Base-by-base conservation (phyloP, 805 yeast species). In the Kuraishia piskuri region DNA sequence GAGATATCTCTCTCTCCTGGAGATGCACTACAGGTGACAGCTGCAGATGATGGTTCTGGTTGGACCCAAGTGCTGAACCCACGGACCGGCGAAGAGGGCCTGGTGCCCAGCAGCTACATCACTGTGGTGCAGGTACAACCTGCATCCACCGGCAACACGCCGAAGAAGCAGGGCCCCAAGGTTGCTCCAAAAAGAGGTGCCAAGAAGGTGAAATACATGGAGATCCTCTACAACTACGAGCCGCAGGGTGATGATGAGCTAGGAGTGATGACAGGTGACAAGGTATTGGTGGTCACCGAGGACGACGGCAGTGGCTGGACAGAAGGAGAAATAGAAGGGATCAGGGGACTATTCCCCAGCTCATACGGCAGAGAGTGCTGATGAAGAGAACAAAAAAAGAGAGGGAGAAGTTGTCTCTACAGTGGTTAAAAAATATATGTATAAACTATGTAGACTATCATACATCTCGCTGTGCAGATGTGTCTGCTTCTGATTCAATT, bases 251-350 rank as follows among this genome's bases (percentile, higher is more conserved):
- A 79, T 23, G 92, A 88, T 61, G 99, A 94, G 68, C 66, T 94
- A 54, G 76, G 79, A 21, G 80, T 94, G 21, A 61, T 58, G 7
- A 84, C 78, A 0, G 97, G 96, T 2, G 97, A 92, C 57, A 75
- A 74, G 53, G 79, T 94, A 20, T 75, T 78, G 10, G 77, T 94
- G 12, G 62, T 87, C 0, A 83, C 78, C 25, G 88, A 83, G 51
- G 87, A 85, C 52, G 88, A 86, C 58, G 91, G 90, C 9, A 78
- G 78, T 45, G 99, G 99, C 0, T 94, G 99, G 99, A 91, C 97
- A 1, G 87, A 84, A 59, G 98, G 97, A 12, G 92, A 88, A 63
- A 55, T 86, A 6, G 73, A 81, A 57, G 94, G 92, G 0, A 58
- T 56, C 7, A 72, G 70, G 20, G 96, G 96, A 1, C 64, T 86